Evolutionary conservation across 768 basidiomycete genomes (phyloP).

Genomic region (Russula dissimulans): DNA sequence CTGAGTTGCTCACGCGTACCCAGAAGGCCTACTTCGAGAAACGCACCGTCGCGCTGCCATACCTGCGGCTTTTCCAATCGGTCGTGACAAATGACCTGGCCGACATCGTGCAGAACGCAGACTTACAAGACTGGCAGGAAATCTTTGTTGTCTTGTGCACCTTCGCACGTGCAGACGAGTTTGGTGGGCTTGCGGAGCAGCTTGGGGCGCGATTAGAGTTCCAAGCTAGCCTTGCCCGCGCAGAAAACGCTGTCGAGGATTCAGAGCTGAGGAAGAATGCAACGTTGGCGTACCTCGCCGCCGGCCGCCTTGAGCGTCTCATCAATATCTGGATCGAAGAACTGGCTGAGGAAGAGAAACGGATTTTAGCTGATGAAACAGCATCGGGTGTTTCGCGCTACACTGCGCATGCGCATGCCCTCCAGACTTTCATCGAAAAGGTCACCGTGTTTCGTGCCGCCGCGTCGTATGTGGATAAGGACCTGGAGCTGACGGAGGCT

Average conservation of each 20-base stretch:
- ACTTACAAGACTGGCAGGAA: constrained; percentile 90
- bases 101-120: constrained; percentile 95
- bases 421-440: constrained; percentile 95
- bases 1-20: constrained; percentile 75
- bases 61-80: constrained; percentile 89
- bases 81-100: constrained; percentile 87
- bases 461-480: constrained; percentile 66
- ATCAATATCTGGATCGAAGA: constrained; percentile 91
- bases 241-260: constrained; percentile 38
- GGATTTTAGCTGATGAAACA: constrained; percentile 34
- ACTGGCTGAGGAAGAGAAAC: constrained; percentile 73
- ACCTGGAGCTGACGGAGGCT: constrained; percentile 38
- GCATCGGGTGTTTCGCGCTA: constrained; percentile 47
- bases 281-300: constrained; percentile 87
- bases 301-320: constrained; percentile 77
- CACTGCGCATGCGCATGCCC: constrained; percentile 71
- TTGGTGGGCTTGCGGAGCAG: constrained; percentile 80
- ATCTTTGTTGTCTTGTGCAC: constrained; percentile 96
- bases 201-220: constrained; percentile 87
- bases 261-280: constrained; percentile 73
- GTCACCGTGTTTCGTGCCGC: constrained; percentile 90
- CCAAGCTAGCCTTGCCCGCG: constrained; percentile 54
- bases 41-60: constrained; percentile 65
- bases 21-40: constrained; percentile 92
- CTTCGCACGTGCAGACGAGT: constrained; percentile 80